Evolutionary conservation across 257 asterid species (phyloP), one percentile per base, ranked within the genome.

Genomic region (Solanum appendiculatum): DNA sequence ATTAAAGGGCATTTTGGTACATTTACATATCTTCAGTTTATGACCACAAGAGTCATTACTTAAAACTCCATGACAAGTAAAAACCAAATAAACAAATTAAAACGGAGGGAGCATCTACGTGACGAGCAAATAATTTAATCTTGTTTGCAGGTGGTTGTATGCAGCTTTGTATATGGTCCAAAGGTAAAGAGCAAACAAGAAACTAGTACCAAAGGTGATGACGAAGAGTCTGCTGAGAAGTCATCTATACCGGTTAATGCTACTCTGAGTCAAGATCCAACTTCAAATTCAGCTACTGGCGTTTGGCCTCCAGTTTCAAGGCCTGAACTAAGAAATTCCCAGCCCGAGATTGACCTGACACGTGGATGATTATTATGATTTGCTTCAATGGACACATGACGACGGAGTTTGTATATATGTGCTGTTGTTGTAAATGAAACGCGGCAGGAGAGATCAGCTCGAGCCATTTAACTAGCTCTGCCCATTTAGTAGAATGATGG

Each of bases 81-180:
- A 63, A n/a, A 11, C 33, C 16, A 63, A 12, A 14, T 16, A 63
- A 63, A 63, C 6, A 11, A 63, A 63, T 63, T 25, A 12, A 2
- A 11, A n/a, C 34, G 72, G 34, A 25, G 18, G 33, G 34, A 25
- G 72, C 9, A 63, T 63, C 11, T 37, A 25, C 7, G 9, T 20
- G 16, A 42, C 40, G 29, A 27, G 27, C 60, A 25, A 64, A 29
- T 63, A 66, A 18, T 39, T 25, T 4, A 40, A 18, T 25, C 40
- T 63, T n/a, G 21, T 69, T 33, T 88, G 86, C 91, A 96, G 99
- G 96, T 95, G 44, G 96, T 94, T 25, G 93, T 92, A 6, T 93
- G 99, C 93, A 96, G 99, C 87, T 96, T 96, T 86, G 96, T 96
- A 18, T 94, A 95, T 58, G 96, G 95, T 73, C 68, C 95, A 27